Evolutionary conservation across 179 eudicot genomes (phyloP).

Genomic region (Silene noctiflora): DNA sequence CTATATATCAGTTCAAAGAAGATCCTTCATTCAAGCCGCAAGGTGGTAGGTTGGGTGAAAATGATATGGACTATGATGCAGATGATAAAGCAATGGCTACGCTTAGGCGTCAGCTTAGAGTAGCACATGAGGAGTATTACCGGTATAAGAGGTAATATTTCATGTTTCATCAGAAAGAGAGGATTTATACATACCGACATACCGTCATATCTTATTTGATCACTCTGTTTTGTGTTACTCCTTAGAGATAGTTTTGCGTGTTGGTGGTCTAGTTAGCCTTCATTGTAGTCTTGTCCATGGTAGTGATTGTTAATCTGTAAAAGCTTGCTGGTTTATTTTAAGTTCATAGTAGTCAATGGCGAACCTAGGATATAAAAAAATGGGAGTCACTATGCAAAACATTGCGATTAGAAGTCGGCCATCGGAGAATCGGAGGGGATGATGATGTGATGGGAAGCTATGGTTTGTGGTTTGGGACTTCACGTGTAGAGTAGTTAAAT

Average conservation of each 20-base stretch:
- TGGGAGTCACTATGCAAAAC: no score
- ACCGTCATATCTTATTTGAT: not conserved
- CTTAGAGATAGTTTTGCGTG: not conserved
- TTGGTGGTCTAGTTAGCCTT: not conserved
- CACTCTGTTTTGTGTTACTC: not conserved
- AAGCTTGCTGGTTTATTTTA: not conserved
- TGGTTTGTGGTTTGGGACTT: no score
- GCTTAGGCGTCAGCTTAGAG: constrained; percentile 86
- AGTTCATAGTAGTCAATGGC: no score
- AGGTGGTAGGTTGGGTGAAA: constrained; percentile 94
- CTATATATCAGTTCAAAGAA: constrained; percentile 59
- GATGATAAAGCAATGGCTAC: constrained; percentile 98
- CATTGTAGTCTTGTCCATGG: not conserved
- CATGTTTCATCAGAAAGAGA: not conserved
- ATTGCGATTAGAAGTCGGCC: no score
- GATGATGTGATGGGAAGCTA: no score
- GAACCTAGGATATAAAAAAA: no score
- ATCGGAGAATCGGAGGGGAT: no score
- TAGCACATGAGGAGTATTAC: constrained; percentile 82
- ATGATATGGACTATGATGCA: constrained; percentile 94
- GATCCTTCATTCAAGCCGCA: constrained; percentile 94
- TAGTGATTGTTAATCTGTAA: not conserved
- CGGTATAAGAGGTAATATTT: constrained; percentile 68
- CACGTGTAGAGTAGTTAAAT: no score
- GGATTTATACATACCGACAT: not conserved